Evolutionary conservation across 192 early-diverging fungal species (phyloP), one percentile per base, ranked within the genome.

Genomic region (Paraglomus occultum): DNA sequence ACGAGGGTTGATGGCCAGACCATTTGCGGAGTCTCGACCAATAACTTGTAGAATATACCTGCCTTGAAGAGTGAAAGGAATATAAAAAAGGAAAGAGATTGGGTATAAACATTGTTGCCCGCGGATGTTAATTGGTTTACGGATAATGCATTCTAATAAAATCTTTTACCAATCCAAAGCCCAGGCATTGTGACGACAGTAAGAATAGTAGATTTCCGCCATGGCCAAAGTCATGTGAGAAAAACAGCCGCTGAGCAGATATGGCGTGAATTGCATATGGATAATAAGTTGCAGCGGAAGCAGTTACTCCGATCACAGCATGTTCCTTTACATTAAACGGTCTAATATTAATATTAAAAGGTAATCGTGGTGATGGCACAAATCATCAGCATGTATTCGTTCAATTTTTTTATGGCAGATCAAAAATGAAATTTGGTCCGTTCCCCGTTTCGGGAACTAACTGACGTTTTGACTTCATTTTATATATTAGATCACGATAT

Each of bases 1-100:
- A 84, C 82, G 40, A 97, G 82, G 40, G 83, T 89, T 3, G 83
- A 67, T 3, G 95, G 95, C 94, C 94, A 99, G 49, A 92, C 77
- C 92, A 95, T 94, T 9, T 84, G 81, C 8, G 88, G 75, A 17
- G 92, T 93, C 59, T 90, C 86, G 15, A 96, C 93, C 11, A 95
- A 80, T 75, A 88, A 93, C 31, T 84, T 83, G 12, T 57, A 70
- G 15, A 65, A 53, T 39, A 75, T 63, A 64, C 78, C 78, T 17
- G 54, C 54, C 54, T 57, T 31, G 31, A 3, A 31, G 3, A 31
- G 3, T 31, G 31, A 31, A 31, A n/a, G n/a, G n/a, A n/a, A n/a
- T n/a, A n/a, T n/a, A n/a, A n/a, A 57, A n/a, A n/a, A 2, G 12
- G 2, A n/a, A 18, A 51, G 50, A 18, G 50, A n/a, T 51, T 51